These are phyloP conservation scores for Mycosphaerelloides madeirae DNA, from an alignment of 2,329 filamentous ascomycete genomes.

Conservation along the genomic window DNA sequence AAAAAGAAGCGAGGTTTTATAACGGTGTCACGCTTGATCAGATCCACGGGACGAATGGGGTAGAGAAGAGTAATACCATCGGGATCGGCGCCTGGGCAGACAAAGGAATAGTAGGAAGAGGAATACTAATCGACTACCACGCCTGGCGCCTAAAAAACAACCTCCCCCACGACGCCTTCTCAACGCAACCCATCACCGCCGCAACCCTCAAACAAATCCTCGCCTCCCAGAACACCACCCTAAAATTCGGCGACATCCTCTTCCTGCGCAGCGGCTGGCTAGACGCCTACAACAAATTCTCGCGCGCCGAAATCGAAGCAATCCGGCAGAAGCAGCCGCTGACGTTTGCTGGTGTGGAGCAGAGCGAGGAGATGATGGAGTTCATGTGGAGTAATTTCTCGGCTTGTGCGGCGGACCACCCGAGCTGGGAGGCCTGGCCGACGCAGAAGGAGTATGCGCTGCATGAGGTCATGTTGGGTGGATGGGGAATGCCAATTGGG, in stretches of 20 bases:
- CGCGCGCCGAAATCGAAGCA: conserved; percentile 35
- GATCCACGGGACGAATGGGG: conserved; percentile 34
- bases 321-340: conserved; percentile 37
- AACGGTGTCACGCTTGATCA: conserved; percentile 37
- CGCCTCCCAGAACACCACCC: conserved; percentile 44
- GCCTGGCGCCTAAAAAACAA: conserved; percentile 42
- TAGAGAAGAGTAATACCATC: conserved; percentile 35
- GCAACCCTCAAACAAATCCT: conserved; percentile 43
- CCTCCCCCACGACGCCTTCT: conserved; percentile 33
- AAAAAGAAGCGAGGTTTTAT: conserved; percentile 39
- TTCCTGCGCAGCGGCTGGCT: conserved; percentile 50
- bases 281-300: conserved; percentile 36
- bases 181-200: conserved; percentile 33
- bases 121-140: conserved; percentile 52
- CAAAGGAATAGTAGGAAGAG: conserved; percentile 53
- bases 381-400: conserved; percentile 39
- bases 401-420: conserved; percentile 37
- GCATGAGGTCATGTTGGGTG: conserved; percentile 47
- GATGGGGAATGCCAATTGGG: conserved; percentile 50
- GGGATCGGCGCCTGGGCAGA: conserved; percentile 48
- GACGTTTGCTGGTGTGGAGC: conserved; percentile 47
- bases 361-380: conserved; percentile 42
- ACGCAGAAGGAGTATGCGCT: conserved; percentile 33
- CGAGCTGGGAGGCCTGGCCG: conserved; percentile 37
- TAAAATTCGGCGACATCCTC: conserved; percentile 55